phyloP scores from a whole-genome alignment of 306 rosid genomes.

The Corylus heterophylla region DNA sequence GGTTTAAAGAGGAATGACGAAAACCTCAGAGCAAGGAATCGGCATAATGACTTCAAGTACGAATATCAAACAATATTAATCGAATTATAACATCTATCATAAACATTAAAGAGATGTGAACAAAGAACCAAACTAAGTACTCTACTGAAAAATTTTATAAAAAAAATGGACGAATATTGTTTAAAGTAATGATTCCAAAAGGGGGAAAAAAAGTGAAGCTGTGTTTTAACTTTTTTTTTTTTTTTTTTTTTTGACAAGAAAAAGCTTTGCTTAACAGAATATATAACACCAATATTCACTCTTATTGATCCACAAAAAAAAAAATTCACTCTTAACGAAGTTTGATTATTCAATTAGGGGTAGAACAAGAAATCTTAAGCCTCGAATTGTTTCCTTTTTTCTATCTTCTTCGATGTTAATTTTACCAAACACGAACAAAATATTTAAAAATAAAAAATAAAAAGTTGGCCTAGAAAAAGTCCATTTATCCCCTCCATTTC shows the following conservation, averaged over 20 bases:
- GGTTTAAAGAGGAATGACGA: not conserved
- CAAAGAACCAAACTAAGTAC: not conserved
- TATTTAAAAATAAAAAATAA: not conserved
- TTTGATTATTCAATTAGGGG: not conserved
- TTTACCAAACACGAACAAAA: not conserved
- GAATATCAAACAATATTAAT: not conserved
- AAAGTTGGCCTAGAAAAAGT: not conserved
- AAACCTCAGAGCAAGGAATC: not conserved
- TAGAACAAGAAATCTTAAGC: not conserved
- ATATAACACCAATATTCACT: not conserved
- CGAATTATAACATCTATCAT: not conserved
- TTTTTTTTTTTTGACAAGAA: too few relatives aligned
- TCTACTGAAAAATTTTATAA: not conserved
- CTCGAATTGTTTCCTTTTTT: not conserved
- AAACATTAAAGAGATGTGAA: not conserved
- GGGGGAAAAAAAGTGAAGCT: too few relatives aligned
- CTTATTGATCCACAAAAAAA: not conserved
- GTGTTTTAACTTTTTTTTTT: too few relatives aligned
- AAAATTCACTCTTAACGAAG: not conserved
- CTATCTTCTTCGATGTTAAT: not conserved
- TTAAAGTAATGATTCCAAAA: not conserved
- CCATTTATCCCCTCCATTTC: not conserved
- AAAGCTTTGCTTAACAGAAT: too few relatives aligned
- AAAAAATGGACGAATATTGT: not conserved
- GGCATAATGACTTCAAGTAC: not conserved